A percentile compares a stretch with the other conserved stretches of the same genome.
Conservation (phyloP, 1,284 basidiomycete genomes). For the Phellinidium pouzarii region DNA sequence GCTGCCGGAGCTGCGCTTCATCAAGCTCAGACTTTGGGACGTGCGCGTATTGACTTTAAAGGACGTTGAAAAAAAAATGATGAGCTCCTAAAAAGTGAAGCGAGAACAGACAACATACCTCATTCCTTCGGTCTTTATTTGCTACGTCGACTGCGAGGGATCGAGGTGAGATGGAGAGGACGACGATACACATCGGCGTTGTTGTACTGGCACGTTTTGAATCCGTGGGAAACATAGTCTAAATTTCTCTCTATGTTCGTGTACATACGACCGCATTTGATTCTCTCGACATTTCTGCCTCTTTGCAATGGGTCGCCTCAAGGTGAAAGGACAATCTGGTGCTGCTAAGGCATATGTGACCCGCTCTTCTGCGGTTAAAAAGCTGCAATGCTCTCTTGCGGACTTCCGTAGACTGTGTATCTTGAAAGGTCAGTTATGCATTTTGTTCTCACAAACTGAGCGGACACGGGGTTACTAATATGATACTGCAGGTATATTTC, state of each 20-base stretch:
- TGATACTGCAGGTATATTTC: conserved; percentile 77
- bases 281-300: conserved; percentile 19
- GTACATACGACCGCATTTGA: conserved; percentile 1
- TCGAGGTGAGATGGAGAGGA: background rate
- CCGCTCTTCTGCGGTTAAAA: conserved; percentile 84
- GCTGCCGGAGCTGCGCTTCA: conserved; percentile 90
- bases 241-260: conserved; percentile 21
- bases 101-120: conserved; percentile 13
- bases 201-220: conserved; percentile 2
- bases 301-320: conserved; percentile 76
- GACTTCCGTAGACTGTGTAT: conserved; percentile 98
- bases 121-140: conserved; percentile 2
- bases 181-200: background rate
- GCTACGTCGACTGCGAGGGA: background rate
- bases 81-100: background rate
- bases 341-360: conserved; percentile 95
- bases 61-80: conserved; percentile 6
- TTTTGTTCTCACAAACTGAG: background rate
- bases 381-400: conserved; percentile 92
- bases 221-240: conserved; percentile 10
- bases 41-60: conserved; percentile 87
- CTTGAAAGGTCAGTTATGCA: conserved; percentile 76
- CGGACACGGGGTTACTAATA: conserved; percentile 8
- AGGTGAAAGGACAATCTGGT: conserved; percentile 86
- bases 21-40: conserved; percentile 96